Evolutionary conservation across 1,284 basidiomycete species (phyloP).

Genomic region (Austroboletus niveus): DNA sequence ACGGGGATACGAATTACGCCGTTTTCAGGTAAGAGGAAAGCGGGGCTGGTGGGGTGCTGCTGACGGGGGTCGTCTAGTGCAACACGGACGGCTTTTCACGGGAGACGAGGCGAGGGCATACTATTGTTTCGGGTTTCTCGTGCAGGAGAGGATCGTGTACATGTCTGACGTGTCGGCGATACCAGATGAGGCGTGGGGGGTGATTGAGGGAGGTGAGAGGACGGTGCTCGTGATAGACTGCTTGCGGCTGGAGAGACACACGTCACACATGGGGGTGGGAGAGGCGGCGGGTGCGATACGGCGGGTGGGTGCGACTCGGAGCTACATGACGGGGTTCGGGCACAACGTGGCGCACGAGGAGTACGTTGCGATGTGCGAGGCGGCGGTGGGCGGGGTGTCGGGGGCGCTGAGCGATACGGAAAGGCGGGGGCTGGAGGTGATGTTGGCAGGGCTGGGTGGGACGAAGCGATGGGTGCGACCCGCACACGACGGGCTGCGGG

Average conservation of each 20-base stretch:
- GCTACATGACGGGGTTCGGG: constrained; percentile 71
- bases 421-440: constrained; percentile 38
- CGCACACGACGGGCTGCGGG: constrained; percentile 65
- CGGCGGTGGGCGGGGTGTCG: constrained; percentile 33
- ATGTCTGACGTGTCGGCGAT: constrained; percentile 76
- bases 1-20: constrained; percentile 66
- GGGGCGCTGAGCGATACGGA: constrained; percentile 39
- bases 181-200: constrained; percentile 63
- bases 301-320: constrained; percentile 53
- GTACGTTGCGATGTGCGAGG: constrained; percentile 57
- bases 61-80: constrained; percentile 39
- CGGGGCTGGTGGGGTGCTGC: constrained; percentile 1
- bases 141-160: constrained; percentile 63
- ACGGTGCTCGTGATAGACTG: constrained; percentile 72
- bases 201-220: constrained; percentile 43
- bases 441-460: constrained; percentile 46
- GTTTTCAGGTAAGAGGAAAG: constrained; percentile 54
- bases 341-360: constrained; percentile 71
- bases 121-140: constrained; percentile 71
- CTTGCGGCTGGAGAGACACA: constrained; percentile 57
- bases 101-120: constrained; percentile 50
- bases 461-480: constrained; percentile 60
- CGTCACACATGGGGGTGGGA: constrained; percentile 70
- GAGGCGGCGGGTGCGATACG: constrained; percentile 55
- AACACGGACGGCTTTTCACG: constrained; percentile 63